A percentile compares a stretch with the other conserved stretches of the same genome.
These are phyloP conservation scores for Lentinula aciculospora DNA, from an alignment of 768 basidiomycete genomes.

Conservation along the genomic window DNA sequence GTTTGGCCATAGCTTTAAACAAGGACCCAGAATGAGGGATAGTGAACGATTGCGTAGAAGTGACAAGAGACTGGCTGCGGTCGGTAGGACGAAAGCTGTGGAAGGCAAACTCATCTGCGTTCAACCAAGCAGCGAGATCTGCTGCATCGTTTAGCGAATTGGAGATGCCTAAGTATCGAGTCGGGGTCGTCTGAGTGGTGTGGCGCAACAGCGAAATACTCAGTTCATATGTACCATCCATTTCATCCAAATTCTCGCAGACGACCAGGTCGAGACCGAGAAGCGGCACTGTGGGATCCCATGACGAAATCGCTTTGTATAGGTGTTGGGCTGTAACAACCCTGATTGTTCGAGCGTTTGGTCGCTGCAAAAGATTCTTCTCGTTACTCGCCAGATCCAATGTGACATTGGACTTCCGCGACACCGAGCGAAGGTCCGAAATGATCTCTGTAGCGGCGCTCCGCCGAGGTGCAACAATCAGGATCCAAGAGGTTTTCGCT, in stretches of 20 bases:
- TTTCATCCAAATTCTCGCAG: slow-evolving; percentile 80
- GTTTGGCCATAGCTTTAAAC: slow-evolving; percentile 89
- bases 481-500: slow-evolving; percentile 41
- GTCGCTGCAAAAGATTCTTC: slow-evolving; percentile 26
- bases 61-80: slow-evolving; percentile 72
- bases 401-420: slow-evolving; percentile 32
- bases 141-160: slow-evolving; percentile 75
- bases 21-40: slow-evolving; percentile 83
- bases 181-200: slow-evolving; percentile 52
- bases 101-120: slow-evolving; percentile 54
- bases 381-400: slow-evolving; percentile 30
- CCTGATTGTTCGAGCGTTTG: slow-evolving; percentile 41
- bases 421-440: slow-evolving; percentile 42
- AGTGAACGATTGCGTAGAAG: slow-evolving; percentile 71
- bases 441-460: slow-evolving; percentile 51
- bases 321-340: slow-evolving; percentile 52
- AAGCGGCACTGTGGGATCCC: slow-evolving; percentile 21
- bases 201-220: slow-evolving; percentile 68
- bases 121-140: slow-evolving; percentile 82
- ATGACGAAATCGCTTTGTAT: slow-evolving; percentile 33
- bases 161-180: slow-evolving; percentile 74
- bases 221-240: slow-evolving; percentile 80
- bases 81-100: slow-evolving; percentile 80
- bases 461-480: slow-evolving; percentile 59
- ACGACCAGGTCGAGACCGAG: slow-evolving; percentile 59